Base-by-base conservation (phyloP, 306 rosid genomes). In the Neltuma alba region DNA sequence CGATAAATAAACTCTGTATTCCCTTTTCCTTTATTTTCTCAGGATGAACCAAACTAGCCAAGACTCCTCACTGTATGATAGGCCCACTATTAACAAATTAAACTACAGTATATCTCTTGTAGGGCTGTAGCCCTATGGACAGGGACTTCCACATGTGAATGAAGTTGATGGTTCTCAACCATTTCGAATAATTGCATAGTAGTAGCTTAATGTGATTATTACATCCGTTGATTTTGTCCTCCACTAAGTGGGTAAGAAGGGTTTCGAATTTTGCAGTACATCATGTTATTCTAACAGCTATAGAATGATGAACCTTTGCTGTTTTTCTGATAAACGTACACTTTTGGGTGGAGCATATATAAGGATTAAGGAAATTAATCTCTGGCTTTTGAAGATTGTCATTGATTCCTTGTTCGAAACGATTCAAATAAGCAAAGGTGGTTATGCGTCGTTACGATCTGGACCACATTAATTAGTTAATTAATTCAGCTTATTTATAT, bases 21-120 rank as follows among this genome's bases (percentile, higher is more conserved):
- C 72, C 82, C 54, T 33, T 76, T 48, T 64, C 71, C 52, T 54
- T 65, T n/a, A n/a, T n/a, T n/a, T 77, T 64, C 79, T 30, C 28
- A 52, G 27, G 45, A 21, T 77, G 48, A 72, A 27, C 72, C 74
- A n/a, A 71, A 71, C 40, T 8, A 28, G 61, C 61, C n/a, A n/a
- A n/a, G n/a, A n/a, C n/a, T n/a, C n/a, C n/a, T n/a, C n/a, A n/a
- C n/a, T n/a, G n/a, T n/a, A n/a, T n/a, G n/a, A n/a, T 2, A 6
- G 44, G 41, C 42, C 70, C 31, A 66, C 15, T 40, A 73, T 64
- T 18, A 3, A 18, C 71, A 30, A 16, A 30, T 37, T 64, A 62
- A 64, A n/a, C 41, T 55, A 67, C 75, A 27, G 23, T 44, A 21
- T 30, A 12, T 47, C 23, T 61, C 34, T 18, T 31, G 33, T 61